Evolutionary conservation across 345 rosid genomes (phyloP), one percentile per base, ranked within the genome.

Genomic region (Eucalyptus albens): DNA sequence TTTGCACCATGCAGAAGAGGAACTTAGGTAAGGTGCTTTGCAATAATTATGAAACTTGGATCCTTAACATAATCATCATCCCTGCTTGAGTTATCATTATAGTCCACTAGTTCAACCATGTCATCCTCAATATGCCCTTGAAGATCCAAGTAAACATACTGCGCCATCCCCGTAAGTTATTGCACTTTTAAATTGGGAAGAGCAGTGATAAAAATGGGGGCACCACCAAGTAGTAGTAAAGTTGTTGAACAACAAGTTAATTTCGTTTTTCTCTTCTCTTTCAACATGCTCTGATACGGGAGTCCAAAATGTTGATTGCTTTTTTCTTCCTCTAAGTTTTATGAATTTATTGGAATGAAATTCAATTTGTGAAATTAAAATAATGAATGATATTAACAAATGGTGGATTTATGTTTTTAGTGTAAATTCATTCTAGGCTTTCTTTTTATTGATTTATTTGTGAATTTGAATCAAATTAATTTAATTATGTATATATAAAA

Each of bases 131-230:
- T 91, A 90, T 94, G 94, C 90, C 96, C 97, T 89, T 88, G 93
- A 90, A 97, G 93, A 91, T 94, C 92, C 97, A 97, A 95, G 92
- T 91, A 93, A 31, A 94, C 90, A 89, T 88, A 94, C 99, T 97
- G 99, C 97, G 94, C 12, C 86, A 62, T 53, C 85, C 77, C 88
- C 89, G 81, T 86, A 44, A 15, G 87, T 50, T 26, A 55, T 69
- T 17, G n/a, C 82, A 69, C 13, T 69, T 69, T 69, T 19, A 9
- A 33, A 33, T 2, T 17, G 44, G 81, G 81, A 69, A 69, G 14
- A 33, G 37, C 81, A 69, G 24, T 33, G 44, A 33, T 69, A 16
- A 42, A 69, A 33, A 69, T 69, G 11, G 44, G 42, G 81, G 44
- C 81, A 69, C 81, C 44, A 33, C 81, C 44, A 33, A 69, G 26